Evolutionary conservation across 2,329 filamentous ascomycete genomes (phyloP), one percentile per base, ranked within the genome.

Genomic region (Sporothrix luriei): DNA sequence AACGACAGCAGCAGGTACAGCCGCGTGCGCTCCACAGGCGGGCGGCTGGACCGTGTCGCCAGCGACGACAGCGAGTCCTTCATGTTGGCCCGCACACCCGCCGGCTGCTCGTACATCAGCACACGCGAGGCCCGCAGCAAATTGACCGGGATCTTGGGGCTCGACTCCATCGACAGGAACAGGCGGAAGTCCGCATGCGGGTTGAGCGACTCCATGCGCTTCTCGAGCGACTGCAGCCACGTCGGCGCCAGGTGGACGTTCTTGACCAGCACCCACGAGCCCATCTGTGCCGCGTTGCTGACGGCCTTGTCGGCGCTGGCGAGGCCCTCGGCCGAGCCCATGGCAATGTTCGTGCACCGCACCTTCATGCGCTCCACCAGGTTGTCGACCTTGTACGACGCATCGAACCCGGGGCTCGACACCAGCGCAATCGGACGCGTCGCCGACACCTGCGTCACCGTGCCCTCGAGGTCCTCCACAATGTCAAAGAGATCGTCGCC

Each of bases 101-200:
- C 96, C 13, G 96, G 95, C 79, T 99, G 96, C 82, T 99, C 95
- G 81, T 97, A 98, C 88, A 97, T 97, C 72, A 99, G 85, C 14
- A 99, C 93, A 69, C 95, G 89, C 69, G 94, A 97, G 29, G 95
- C 94, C 64, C 95, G 90, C 66, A 99, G 88, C 40, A 99, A 82
- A 77, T 98, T 98, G 78, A 98, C 94, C 0, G 96, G 94, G 75
- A 99, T 99, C 86, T 95, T 97, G 67, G 89, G 92, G 76, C 93
- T 97, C 2, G 93, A 92, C 80, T 99, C 95, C 95, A 99, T 99
- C 0, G 94, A 97, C 72, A 99, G 82, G 87, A 99, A 99, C 40
- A 99, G 84, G 62, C 95, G 87, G 86, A 99, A 99, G 78, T 97
- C 91, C 49, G 88, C 85, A 80, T 98, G 93, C 38, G 96, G 94